Evolutionary conservation across 208 protist species (phyloP).

Genomic region (Crithidia sp.): DNA sequence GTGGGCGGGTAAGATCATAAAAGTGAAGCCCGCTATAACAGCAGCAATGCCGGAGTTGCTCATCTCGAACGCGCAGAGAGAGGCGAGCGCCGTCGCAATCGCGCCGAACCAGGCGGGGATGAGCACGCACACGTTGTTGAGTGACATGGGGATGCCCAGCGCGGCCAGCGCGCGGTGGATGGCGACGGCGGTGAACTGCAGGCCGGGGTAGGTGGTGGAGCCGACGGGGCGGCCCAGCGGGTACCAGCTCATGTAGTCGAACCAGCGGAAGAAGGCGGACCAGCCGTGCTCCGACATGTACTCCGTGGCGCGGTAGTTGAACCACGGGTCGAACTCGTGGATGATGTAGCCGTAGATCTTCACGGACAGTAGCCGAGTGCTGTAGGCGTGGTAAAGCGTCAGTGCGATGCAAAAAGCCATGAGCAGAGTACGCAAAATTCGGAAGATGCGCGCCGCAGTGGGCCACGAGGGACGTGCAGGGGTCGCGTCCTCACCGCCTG

Average conservation of each 20-base stretch:
- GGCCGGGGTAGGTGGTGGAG: constrained; percentile 97
- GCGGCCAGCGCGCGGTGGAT: constrained; percentile 92
- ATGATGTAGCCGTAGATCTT: constrained; percentile 19
- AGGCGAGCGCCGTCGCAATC: constrained; percentile 74
- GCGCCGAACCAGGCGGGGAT: constrained; percentile 94
- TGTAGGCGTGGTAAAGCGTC: constrained; percentile 22
- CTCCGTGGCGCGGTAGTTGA: constrained; percentile 93
- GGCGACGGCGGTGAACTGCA: constrained; percentile 96
- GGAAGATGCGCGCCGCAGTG: too few species aligned
- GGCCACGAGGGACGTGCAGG: too few species aligned
- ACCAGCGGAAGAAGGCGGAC: constrained; percentile 98
- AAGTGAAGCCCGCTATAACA: constrained; percentile 62
- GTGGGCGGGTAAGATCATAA: constrained; percentile 83
- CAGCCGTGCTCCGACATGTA: constrained; percentile 94
- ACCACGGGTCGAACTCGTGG: constrained; percentile 94
- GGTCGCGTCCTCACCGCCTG: too few species aligned
- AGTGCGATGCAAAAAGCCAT: not conserved
- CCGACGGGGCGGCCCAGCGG: constrained; percentile 98
- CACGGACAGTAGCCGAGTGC: constrained; percentile 24
- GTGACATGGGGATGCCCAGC: constrained; percentile 73
- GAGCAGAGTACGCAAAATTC: too few species aligned
- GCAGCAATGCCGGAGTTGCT: constrained; percentile 79
- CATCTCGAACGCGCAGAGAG: constrained; percentile 79
- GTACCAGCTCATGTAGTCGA: constrained; percentile 98
- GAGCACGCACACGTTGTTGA: constrained; percentile 97